Conservation (phyloP, 2,329 filamentous ascomycete genomes). For the Meredithiella fracta region DNA sequence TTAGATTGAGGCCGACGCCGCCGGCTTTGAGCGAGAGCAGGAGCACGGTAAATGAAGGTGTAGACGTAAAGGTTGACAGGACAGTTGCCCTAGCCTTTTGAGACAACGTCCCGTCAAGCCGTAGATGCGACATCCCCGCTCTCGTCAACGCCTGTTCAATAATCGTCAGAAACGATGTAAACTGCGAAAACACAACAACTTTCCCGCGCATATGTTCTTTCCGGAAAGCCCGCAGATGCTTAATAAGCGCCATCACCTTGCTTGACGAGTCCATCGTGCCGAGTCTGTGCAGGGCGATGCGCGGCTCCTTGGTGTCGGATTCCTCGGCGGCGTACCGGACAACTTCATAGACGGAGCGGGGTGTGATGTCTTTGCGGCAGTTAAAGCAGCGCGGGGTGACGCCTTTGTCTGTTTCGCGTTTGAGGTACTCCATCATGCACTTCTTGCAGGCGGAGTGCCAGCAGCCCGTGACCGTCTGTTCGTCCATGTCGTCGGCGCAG, state of each 20-base stretch:
- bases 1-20: conserved; percentile 86
- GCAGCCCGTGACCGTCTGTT: conserved; percentile 86
- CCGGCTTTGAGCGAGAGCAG: conserved; percentile 77
- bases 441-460: conserved; percentile 96
- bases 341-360: conserved; percentile 81
- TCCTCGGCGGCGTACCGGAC: conserved; percentile 55
- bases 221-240: conserved; percentile 53
- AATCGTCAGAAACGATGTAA: conserved; percentile 86
- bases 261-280: conserved; percentile 58
- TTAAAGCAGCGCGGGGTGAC: conserved; percentile 73
- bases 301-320: conserved; percentile 22
- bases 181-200: conserved; percentile 90
- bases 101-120: conserved; percentile 78
- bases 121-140: conserved; percentile 61
- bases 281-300: conserved; percentile 44
- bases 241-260: conserved; percentile 69
- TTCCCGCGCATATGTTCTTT: conserved; percentile 54
- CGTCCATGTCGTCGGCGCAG: conserved; percentile 88
- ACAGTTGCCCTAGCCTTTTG: conserved; percentile 73
- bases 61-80: conserved; percentile 48
- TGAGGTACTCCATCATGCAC: conserved; percentile 79
- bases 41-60: conserved; percentile 51
- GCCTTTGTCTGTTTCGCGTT: conserved; percentile 64
- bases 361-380: conserved; percentile 68
- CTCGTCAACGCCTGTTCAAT: conserved; percentile 65